Base-by-base conservation (phyloP, 257 asterid genomes). In the Jacaranda copaia region DNA sequence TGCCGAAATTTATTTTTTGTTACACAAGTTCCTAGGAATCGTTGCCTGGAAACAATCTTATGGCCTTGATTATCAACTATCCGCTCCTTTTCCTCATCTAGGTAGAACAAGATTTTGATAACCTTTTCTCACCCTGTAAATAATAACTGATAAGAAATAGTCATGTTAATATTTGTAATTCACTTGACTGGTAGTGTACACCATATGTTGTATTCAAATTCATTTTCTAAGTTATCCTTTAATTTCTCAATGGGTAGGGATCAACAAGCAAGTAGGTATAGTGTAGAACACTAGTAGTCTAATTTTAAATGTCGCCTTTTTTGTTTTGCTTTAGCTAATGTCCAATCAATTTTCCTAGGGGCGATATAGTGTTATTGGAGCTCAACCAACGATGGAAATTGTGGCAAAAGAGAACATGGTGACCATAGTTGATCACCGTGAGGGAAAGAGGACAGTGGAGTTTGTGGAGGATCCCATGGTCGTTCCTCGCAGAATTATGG, bases 381-480 rank as follows among this genome's bases (percentile, higher is more conserved):
- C 99, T 81, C 99, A 91, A 83, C 99, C 99, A 36, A 83, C 96
- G 5, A 91, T 94, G 99, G 99, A 94, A 84, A 86, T 94, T 84
- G 89, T 94, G 70, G 96, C 98, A 46, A 91, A 94, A 81, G 94
- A 91, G 86, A 91, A 92, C 81, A 83, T 70, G 91, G 98, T 94
- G 63, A 92, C 95, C 65, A 70, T 89, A 68, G 84, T 94, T 81
- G 99, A 94, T 83, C 99, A 94, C 84, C 83, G 69, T 66, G 84
- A 75, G 76, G 91, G 93, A 76, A 70, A 78, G 69, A 87, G 86
- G 39, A 84, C 81, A 6, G 91, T 88, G 79, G 88, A 88, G 81
- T 85, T 87, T 83, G 92, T 79, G 43, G 99, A 92, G 83, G 99
- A 94, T 87, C 99, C 99, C 40, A 94, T 94, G 98, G 78, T 13